phyloP scores from a whole-genome alignment of 169 alveolate genomes.

The Plasmodium gallinaceum region DNA sequence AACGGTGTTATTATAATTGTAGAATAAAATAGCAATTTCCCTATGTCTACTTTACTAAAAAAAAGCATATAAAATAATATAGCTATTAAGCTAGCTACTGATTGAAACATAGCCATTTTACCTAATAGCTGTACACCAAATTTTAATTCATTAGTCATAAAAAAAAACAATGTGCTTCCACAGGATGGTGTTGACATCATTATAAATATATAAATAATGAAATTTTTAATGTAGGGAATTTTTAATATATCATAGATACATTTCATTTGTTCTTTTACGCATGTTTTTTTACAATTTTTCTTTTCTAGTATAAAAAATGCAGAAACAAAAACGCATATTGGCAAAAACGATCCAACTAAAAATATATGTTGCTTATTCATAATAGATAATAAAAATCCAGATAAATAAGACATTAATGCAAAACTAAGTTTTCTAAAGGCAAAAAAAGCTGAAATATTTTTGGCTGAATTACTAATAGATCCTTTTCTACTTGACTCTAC shows the following conservation, averaged over 20 bases:
- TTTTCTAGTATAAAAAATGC: conserved; percentile 84
- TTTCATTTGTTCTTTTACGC: conserved; percentile 57
- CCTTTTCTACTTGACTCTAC: conserved; percentile 88
- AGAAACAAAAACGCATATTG: conserved; percentile 82
- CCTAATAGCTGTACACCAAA: conserved; percentile 91
- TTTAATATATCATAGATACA: conserved; percentile 66
- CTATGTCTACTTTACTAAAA: conserved; percentile 81
- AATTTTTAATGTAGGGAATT: conserved; percentile 79
- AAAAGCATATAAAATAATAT: conserved; percentile 82
- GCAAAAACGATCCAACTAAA: conserved; percentile 85
- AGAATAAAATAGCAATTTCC: conserved; percentile 84
- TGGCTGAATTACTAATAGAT: conserved; percentile 78
- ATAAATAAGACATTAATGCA: conserved; percentile 88
- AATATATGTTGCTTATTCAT: conserved; percentile 81
- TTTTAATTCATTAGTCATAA: conserved; percentile 89
- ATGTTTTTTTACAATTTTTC: conserved; percentile 33
- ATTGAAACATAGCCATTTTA: conserved; percentile 87
- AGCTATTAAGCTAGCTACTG: conserved; percentile 88
- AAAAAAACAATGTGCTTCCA: conserved; percentile 90
- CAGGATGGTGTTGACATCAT: conserved; percentile 90
- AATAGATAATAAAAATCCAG: conserved; percentile 80
- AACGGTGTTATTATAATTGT: conserved; percentile 86
- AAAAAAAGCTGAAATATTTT: conserved; percentile 85
- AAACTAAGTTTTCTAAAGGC: conserved; percentile 88
- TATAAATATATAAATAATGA: conserved; percentile 81